Evolutionary conservation across 2,329 filamentous ascomycete species (phyloP), one percentile per base, ranked within the genome.

Genomic region (Torrubiella hemipterigena): DNA sequence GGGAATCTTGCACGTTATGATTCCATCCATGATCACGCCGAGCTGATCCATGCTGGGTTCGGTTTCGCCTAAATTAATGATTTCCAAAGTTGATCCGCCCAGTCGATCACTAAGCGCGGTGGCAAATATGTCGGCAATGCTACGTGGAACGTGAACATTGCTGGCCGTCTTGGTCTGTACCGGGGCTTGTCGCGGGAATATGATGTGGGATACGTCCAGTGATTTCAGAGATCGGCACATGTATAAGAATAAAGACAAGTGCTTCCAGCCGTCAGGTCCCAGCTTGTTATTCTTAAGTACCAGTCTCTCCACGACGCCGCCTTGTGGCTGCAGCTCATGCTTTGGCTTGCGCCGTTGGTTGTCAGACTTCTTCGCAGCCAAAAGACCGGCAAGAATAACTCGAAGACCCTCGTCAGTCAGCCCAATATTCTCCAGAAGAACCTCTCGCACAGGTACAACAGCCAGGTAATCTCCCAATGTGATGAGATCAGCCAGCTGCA

Each of bases 401-500:
- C 91, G 73, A 6, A 95, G 63, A 4, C 85, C 85, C 51, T 93
- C 86, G 45, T 96, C 87, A 2, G 72, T 83, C 22, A 98, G 58
- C 6, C 85, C 82, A 37, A 85, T 89, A 49, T 93, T 84, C 46
- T 95, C 87, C 33, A 96, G 58, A 6, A 93, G 66, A 1, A 98
- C 58, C 46, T 93, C 85, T 42, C 82, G 80, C 3, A 96, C 78
- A 0, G 91, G 89, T 1, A 96, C 89, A 6, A 98, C 77, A 5
- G 91, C 89, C 24, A 98, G 66, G 65, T 89, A 98, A 51, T 98
- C 91, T 30, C 87, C 84, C 3, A 98, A 66, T 0, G 91, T 95
- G 30, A 87, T 58, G 17, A 94, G 67, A 50, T 98, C 91, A 3
- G 80, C 71, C 27, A 93, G 58, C 36, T 89, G 81, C 58, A 98